Evolutionary conservation across 257 asterid genomes (phyloP).

Genomic region (Solanum lycopersicoides): DNA sequence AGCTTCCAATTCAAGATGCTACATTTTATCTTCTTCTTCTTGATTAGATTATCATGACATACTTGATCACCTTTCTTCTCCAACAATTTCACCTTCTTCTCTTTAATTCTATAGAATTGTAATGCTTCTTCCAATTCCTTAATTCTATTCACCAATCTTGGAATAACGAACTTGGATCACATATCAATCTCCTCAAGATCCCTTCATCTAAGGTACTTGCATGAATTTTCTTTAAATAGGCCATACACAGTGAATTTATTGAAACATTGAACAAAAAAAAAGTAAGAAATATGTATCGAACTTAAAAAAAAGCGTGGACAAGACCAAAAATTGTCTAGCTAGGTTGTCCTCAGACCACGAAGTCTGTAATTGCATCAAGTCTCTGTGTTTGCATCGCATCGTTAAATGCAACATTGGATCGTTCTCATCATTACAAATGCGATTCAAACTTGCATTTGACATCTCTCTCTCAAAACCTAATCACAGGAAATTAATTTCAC

Average conservation of each 20-base stretch:
- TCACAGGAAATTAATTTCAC: neutral
- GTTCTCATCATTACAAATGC: neutral
- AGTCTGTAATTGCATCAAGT: neutral
- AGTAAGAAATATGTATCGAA: neutral
- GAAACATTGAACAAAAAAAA: neutral
- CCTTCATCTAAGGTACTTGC: neutral
- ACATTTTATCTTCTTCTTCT: neutral
- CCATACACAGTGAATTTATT: neutral
- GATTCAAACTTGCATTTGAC: neutral
- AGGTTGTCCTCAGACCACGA: neutral
- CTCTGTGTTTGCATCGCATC: neutral
- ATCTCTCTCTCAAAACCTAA: neutral
- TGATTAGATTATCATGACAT: neutral
- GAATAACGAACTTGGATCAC: neutral
- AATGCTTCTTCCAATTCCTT: neutral
- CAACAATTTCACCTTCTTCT: neutral
- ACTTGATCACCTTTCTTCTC: neutral
- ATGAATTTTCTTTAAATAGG: neutral
- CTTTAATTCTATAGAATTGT: neutral
- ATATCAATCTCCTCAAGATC: neutral
- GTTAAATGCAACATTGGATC: neutral
- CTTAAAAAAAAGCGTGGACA: neutral
- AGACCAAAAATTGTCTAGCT: neutral
- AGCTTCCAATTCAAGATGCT: neutral
- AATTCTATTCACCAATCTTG: neutral